Conservation (phyloP, 1,284 basidiomycete species). For the Moesziomyces parantarcticus region DNA sequence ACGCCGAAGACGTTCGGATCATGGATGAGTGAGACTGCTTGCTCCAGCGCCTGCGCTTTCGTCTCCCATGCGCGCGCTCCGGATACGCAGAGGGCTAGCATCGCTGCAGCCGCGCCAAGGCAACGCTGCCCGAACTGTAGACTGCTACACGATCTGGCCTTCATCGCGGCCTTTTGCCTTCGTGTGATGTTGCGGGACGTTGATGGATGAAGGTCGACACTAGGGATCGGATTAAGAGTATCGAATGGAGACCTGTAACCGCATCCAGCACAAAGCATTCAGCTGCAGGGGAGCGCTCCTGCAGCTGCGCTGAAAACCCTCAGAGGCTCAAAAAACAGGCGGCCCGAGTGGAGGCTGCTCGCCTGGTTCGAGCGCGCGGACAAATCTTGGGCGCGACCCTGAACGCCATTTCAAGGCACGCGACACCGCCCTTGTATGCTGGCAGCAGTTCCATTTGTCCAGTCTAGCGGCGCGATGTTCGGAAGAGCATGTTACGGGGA, state of each 20-base stretch:
- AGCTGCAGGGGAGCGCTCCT: not conserved
- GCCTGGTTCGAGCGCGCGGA: not conserved
- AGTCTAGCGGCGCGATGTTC: not conserved
- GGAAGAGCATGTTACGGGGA: not conserved
- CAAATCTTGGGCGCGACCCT: not conserved
- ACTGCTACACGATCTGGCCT: not conserved
- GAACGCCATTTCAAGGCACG: not conserved
- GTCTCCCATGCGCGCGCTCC: slow-evolving; percentile 22
- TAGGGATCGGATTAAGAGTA: too few relatives aligned
- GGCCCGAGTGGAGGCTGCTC: not conserved
- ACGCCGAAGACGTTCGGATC: slow-evolving; percentile 50
- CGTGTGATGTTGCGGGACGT: too few relatives aligned
- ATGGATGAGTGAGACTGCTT: slow-evolving; percentile 39
- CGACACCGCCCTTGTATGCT: not conserved
- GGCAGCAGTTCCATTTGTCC: not conserved
- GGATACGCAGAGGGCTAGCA: slow-evolving; percentile 4
- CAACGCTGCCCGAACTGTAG: not conserved
- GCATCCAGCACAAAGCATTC: not conserved
- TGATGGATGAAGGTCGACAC: too few relatives aligned
- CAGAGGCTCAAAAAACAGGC: too few relatives aligned
- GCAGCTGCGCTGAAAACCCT: not conserved
- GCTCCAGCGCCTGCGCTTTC: slow-evolving; percentile 25
- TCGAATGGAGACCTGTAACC: too few relatives aligned
- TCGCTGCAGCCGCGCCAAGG: not conserved
- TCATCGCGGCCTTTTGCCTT: not conserved